These are phyloP conservation scores for Babesia sp. DNA, from an alignment of 169 alveolate genomes.

Conservation along the genomic window DNA sequence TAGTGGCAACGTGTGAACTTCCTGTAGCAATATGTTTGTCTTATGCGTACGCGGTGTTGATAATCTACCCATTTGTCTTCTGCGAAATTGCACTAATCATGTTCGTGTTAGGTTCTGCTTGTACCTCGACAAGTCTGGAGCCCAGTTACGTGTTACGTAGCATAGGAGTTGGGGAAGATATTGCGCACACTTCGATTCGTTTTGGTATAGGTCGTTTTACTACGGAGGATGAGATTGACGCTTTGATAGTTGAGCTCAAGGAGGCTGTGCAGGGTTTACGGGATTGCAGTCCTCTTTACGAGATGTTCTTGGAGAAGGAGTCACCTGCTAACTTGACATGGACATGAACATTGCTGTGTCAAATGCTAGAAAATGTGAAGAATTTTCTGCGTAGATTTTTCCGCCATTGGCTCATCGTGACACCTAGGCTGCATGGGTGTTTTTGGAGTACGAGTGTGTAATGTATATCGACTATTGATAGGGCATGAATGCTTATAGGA, in stretches of 20 bases:
- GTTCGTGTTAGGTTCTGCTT: constrained; percentile 86
- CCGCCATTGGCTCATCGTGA: constrained; percentile 7
- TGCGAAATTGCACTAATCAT: background rate
- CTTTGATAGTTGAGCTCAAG: constrained; percentile 77
- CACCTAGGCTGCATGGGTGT: no score
- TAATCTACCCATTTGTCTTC: background rate
- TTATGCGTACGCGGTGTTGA: background rate
- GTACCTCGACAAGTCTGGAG: constrained; percentile 88
- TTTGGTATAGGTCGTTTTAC: constrained; percentile 97
- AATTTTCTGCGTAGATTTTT: background rate
- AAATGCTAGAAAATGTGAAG: background rate
- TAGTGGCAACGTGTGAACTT: no score
- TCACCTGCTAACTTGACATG: constrained; percentile 44
- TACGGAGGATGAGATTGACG: constrained; percentile 91
- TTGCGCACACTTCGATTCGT: constrained; percentile 96
- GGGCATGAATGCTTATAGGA: no score
- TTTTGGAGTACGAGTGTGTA: no score
- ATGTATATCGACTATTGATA: no score
- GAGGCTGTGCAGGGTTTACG: constrained; percentile 83
- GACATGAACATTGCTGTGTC: constrained; percentile 31
- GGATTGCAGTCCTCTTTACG: constrained; percentile 90
- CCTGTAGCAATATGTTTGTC: background rate
- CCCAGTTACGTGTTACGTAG: constrained; percentile 94
- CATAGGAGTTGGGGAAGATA: constrained; percentile 94
- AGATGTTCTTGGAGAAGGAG: constrained; percentile 79